Evolutionary conservation across 805 yeast species (phyloP).

Genomic region (Torulaspora delbrueckii): DNA sequence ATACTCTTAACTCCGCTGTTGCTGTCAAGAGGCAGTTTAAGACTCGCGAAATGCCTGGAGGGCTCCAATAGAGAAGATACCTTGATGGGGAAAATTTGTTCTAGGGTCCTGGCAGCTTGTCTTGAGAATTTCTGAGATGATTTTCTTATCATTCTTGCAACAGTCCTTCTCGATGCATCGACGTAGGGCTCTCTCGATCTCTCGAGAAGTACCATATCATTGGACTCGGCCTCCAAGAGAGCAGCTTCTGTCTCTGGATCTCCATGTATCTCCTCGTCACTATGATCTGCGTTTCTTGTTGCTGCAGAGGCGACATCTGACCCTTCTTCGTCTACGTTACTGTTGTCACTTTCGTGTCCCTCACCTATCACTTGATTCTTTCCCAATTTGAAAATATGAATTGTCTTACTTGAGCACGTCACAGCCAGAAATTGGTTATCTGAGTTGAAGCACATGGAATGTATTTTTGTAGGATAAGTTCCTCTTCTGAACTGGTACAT

Average conservation of each 20-base stretch:
- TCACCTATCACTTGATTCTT: conserved; percentile 10
- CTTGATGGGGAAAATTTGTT: conserved; percentile 72
- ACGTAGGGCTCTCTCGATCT: conserved; percentile 53
- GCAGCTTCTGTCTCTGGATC: conserved; percentile 23
- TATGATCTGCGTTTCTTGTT: conserved; percentile 7
- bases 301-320: conserved; percentile 14
- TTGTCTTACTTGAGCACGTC: conserved; percentile 83
- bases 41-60: conserved; percentile 83
- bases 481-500: conserved; percentile 73
- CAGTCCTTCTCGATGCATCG: conserved; percentile 64
- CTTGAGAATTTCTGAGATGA: conserved; percentile 75
- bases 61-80: conserved; percentile 84
- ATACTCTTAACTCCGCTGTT: conserved; percentile 20
- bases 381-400: conserved; percentile 78
- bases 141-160: conserved; percentile 68
- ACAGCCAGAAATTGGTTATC: conserved; percentile 73
- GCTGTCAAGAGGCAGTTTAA: conserved; percentile 56
- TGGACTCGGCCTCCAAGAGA: conserved; percentile 14
- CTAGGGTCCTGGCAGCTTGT: conserved; percentile 82
- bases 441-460: conserved; percentile 67
- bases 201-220: conserved; percentile 12
- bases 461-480: conserved; percentile 75
- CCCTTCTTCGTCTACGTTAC: conserved; percentile 34
- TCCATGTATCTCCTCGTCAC: conserved; percentile 26
- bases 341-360: conserved; percentile 36